Conservation (phyloP, 2,329 filamentous ascomycete genomes). For the Xylaria sp. region DNA sequence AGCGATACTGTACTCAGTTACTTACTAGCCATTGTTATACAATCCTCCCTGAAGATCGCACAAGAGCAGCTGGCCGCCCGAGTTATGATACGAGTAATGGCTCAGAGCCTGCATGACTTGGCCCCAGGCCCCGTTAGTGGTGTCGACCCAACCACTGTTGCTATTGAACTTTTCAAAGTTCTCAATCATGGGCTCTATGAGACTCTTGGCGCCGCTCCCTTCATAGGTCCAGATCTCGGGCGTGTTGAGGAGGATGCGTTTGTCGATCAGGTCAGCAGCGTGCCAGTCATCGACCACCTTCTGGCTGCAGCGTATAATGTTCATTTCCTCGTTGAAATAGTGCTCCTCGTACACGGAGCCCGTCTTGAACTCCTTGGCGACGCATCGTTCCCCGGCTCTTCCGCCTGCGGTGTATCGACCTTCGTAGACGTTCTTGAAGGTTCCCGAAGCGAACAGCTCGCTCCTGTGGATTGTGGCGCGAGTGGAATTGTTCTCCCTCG, state of each 20-base stretch:
- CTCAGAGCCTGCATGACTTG: conserved; percentile 57
- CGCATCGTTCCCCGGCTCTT: conserved; percentile 51
- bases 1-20: background rate
- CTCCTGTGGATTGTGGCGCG: rapidly evolving
- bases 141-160: conserved; percentile 55
- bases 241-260: conserved; percentile 52
- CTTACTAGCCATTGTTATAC: conserved; percentile 48
- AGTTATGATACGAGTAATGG: conserved; percentile 57
- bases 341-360: conserved; percentile 50
- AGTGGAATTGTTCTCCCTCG: conserved; percentile 1
- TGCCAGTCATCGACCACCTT: conserved; percentile 54
- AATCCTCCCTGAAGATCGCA: conserved; percentile 58
- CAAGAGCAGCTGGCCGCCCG: conserved; percentile 53
- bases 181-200: conserved; percentile 55
- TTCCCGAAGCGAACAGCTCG: conserved; percentile 2
- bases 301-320: conserved; percentile 51
- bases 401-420: conserved; percentile 48
- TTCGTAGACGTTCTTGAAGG: conserved; percentile 44
- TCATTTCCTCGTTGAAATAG: conserved; percentile 54
- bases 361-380: conserved; percentile 55
- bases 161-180: conserved; percentile 60
- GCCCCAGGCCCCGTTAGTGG: conserved; percentile 46
- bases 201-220: conserved; percentile 39
- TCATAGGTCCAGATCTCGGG: conserved; percentile 51
- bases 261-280: conserved; percentile 47